Evolutionary conservation across 169 alveolate species (phyloP), one percentile per base, ranked within the genome.

Genomic region (Cryptosporidium canis): DNA sequence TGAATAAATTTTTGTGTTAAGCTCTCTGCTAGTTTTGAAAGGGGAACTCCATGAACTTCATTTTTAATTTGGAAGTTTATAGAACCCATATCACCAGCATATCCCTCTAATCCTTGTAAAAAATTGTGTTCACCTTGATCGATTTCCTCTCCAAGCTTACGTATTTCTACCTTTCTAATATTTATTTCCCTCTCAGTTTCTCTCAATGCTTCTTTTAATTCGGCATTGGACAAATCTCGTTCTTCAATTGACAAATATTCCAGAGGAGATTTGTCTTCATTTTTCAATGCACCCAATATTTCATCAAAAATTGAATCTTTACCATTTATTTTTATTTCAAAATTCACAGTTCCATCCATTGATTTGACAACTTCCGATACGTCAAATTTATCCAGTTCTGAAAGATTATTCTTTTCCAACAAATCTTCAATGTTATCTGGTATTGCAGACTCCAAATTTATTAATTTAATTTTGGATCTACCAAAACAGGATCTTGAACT

Each of bases 121-220:
- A 11, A 18, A 18, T 24, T 45, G 24, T 3, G 3, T 2, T 7
- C 9, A 1, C 61, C 41, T 18, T 18, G 12, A 8, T 67, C 64
- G 24, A 12, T 51, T 51, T 4, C 33, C 24, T 51, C 63, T 16
- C 24, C 24, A 18, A 51, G 63, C 7, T 7, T 24, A 4, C 68
- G 41, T 4, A 61, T 31, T 31, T 61, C 68, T 0, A 14, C 68
- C 68, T 61, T 61, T 35, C 33, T 70, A 3, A 16, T 5, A 24
- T 55, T 37, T 2, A 70, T 70, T 16, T 35, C 64, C 14, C 18
- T 70, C 43, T 70, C 67, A 14, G 84, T 70, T 45, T 51, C 48
- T 31, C 11, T 5, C 21, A 70, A 55, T 2, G 84, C 66, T 29
- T 70, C 45, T 12, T 48, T 70, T 14, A 70, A 29, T 12, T 70